A percentile compares a stretch with the other conserved stretches of the same genome.
These are phyloP conservation scores for Pseudomassariella vexata DNA, from an alignment of 2,329 filamentous ascomycete genomes.

Conservation along the genomic window DNA sequence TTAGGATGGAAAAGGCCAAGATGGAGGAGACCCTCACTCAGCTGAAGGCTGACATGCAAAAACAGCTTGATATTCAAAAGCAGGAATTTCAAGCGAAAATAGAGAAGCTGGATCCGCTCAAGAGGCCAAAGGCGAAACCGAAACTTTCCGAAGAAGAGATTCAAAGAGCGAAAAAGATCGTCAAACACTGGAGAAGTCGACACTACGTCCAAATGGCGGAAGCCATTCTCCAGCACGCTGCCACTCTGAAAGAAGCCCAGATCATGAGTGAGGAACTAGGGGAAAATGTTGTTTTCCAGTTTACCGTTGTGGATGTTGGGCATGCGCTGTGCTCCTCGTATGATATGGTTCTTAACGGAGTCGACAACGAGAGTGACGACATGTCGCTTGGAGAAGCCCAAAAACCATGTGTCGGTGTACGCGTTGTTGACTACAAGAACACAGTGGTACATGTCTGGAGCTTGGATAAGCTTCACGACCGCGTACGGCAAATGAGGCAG, in stretches of 20 bases:
- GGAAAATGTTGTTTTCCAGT: conserved; percentile 90
- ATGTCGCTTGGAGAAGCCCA: conserved; percentile 70
- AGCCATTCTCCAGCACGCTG: conserved; percentile 79
- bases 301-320: conserved; percentile 82
- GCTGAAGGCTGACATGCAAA: conserved; percentile 84
- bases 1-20: conserved; percentile 72
- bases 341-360: conserved; percentile 89
- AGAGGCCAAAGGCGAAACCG: conserved; percentile 53
- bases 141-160: conserved; percentile 69
- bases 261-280: conserved; percentile 97
- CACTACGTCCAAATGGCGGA: conserved; percentile 95
- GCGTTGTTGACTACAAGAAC: conserved; percentile 87
- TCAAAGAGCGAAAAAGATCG: conserved; percentile 58
- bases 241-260: conserved; percentile 88
- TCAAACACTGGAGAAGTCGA: conserved; percentile 73
- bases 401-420: conserved; percentile 86
- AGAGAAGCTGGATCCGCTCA: conserved; percentile 64
- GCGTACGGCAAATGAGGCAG: conserved; percentile 88
- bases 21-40: conserved; percentile 79
- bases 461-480: conserved; percentile 80
- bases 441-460: conserved; percentile 90
- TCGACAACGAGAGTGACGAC: conserved; percentile 80
- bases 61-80: conserved; percentile 76
- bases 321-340: conserved; percentile 90
- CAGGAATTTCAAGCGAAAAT: conserved; percentile 80